These are phyloP conservation scores for Talaromyces sp. DNA, from an alignment of 2,329 filamentous ascomycete species.

Conservation along the genomic window DNA sequence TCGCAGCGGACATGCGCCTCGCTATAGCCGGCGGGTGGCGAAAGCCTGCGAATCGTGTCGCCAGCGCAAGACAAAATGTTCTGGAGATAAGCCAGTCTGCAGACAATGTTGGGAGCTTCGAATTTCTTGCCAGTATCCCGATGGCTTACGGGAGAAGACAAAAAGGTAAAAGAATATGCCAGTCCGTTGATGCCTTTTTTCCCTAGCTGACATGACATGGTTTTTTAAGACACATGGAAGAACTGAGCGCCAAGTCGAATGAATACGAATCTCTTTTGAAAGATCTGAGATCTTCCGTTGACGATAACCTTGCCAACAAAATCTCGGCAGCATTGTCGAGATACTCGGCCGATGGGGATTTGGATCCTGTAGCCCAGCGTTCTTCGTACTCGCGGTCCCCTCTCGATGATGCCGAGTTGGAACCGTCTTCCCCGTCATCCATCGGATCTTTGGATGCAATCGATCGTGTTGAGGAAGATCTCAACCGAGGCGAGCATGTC, in stretches of 20 bases:
- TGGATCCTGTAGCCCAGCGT: conserved; percentile 16
- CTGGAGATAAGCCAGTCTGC: conserved; percentile 36
- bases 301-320: conserved; percentile 26
- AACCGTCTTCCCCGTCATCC: conserved; percentile 24
- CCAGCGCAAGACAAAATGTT: conserved; percentile 40
- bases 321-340: conserved; percentile 34
- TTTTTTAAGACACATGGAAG: conserved; percentile 24
- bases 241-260: conserved; percentile 24
- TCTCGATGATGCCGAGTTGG: conserved; percentile 20
- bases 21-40: conserved; percentile 25
- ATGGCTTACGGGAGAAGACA: conserved; percentile 33
- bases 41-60: conserved; percentile 39
- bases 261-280: conserved; percentile 37
- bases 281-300: conserved; percentile 28
- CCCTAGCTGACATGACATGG: background rate
- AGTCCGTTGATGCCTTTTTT: background rate
- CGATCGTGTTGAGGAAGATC: conserved; percentile 41
- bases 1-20: conserved; percentile 11
- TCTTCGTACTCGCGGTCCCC: conserved; percentile 25
- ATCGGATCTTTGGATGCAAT: conserved; percentile 41
- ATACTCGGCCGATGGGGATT: conserved; percentile 21
- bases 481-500: conserved; percentile 31
- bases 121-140: conserved; percentile 33
- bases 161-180: conserved; percentile 24
- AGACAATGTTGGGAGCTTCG: conserved; percentile 35